These are phyloP conservation scores for Angomonas ambiguus DNA, from an alignment of 208 protist genomes.

Conservation along the genomic window DNA sequence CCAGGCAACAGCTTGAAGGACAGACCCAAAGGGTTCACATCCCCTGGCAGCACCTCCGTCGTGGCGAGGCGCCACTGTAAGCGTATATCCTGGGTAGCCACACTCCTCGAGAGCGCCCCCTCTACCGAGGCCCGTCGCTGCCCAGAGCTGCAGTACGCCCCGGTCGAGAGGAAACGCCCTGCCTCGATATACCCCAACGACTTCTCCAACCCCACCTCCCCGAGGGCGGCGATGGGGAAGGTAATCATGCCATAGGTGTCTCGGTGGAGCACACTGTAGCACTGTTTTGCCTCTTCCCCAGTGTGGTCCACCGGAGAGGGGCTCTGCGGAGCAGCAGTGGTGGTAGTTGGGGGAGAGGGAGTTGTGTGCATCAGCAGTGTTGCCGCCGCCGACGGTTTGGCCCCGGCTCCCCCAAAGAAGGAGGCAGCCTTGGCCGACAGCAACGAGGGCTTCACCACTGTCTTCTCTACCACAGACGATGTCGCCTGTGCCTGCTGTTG, in stretches of 20 bases:
- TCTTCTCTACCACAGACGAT: not conserved
- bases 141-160: not conserved
- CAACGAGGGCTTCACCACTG: not conserved
- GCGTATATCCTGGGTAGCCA: conserved; percentile 41
- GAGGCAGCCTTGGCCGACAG: conserved; percentile 37
- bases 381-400: conserved; percentile 27
- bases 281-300: not conserved
- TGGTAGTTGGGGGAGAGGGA: not conserved
- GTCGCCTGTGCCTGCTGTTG: not conserved
- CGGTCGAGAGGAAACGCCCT: conserved; percentile 25
- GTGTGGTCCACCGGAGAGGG: not conserved
- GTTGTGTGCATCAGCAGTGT: conserved; percentile 28
- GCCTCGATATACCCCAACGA: conserved; percentile 36
- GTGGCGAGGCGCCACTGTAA: conserved; percentile 46
- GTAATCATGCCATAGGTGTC: conserved; percentile 22
- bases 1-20: conserved; percentile 25
- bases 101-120: conserved; percentile 6
- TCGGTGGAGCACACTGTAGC: not conserved
- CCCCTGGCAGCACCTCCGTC: not conserved
- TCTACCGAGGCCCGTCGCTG: not conserved
- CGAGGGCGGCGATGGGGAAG: conserved; percentile 21
- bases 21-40: not conserved
- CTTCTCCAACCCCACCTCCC: conserved; percentile 22
- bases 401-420: conserved; percentile 44
- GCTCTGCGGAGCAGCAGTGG: not conserved